Conservation (phyloP, 1,284 basidiomycete genomes). For the Malassezia caprae region DNA sequence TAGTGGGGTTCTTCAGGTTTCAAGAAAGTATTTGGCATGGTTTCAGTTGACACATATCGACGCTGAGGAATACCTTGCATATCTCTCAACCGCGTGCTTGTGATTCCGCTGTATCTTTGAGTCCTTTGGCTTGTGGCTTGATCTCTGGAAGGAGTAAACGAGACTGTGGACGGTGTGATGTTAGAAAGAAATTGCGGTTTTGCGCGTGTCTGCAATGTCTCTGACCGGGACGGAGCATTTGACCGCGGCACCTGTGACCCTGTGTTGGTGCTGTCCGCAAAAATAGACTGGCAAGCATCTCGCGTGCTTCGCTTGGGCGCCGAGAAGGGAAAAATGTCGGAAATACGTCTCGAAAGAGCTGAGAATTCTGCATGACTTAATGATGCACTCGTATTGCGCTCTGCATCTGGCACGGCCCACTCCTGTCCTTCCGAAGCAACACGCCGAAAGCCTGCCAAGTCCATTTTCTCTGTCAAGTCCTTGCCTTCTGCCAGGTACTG, state of each 20-base stretch:
- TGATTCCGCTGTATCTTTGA: not conserved
- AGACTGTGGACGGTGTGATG: not conserved
- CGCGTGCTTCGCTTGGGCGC: not conserved
- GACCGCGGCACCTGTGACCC: not conserved
- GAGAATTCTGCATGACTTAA: slow-evolving; percentile 4
- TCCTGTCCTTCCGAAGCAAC: slow-evolving; percentile 13
- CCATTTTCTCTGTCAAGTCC: not conserved
- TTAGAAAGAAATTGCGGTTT: not conserved
- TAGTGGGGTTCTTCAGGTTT: slow-evolving; percentile 2
- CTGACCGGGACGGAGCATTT: not conserved
- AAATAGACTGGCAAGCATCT: not conserved
- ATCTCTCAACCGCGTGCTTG: not conserved
- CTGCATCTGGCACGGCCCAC: slow-evolving; percentile 8
- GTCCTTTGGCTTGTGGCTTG: slow-evolving; percentile 2
- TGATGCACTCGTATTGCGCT: not conserved
- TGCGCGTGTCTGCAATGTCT: not conserved
- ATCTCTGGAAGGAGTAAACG: not conserved
- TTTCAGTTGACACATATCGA: not conserved
- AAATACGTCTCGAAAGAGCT: slow-evolving; percentile 8
- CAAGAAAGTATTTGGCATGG: not conserved
- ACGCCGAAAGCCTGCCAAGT: slow-evolving; percentile 1
- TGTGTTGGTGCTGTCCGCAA: not conserved
- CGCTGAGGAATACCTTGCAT: not conserved
- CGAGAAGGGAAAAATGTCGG: slow-evolving; percentile 9
- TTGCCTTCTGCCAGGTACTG: not conserved